Base-by-base conservation (phyloP, 2,329 filamentous ascomycete species). In the Aureobasidium sp. region DNA sequence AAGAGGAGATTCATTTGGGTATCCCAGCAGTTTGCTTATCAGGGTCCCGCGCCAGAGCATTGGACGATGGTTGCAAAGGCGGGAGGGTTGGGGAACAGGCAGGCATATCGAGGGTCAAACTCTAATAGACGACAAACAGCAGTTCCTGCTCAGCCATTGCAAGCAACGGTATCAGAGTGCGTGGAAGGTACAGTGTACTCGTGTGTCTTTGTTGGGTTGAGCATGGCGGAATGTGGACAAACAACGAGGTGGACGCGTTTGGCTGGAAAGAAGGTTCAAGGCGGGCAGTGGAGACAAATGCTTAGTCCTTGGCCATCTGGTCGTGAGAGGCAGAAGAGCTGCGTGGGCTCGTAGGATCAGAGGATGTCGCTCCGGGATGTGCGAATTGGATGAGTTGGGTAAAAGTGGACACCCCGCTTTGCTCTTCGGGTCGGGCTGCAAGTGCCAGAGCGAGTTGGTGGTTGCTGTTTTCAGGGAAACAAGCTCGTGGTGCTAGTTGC, bases 241-340 rank as follows among this genome's bases (percentile, higher is more conserved):
- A 39, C 14, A 39, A 39, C 14, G n/a, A 9, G 14, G 15, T 45
- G 36, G 36, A 55, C 25, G 51, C 51, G 51, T 41, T 41, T n/a
- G 37, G 6, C 25, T 15, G 17, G 17, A 47, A 57, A 57, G 17
- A 57, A 47, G 42, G 53, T 57, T 57, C 41, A 47, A 45, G 41
- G 53, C 53, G 25, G 52, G n/a, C 52, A 31, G 52, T 56, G 52
- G 52, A 42, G 52, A 56, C 39, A 15, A 56, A 56, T 56, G 52
- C 34, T 52, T 39, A n/a, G 36, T 41, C 20, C 34, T 53, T 53
- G 49, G 49, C 49, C 12, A 12, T 34, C 8, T 53, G 49, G 2
- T 20, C 20, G 20, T 15, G 49, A 25, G 20, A 44, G 41, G 20
- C 15, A 39, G 36, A 39, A 39, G 36, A 39, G 47, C 20, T 20